Evolutionary conservation across 129 eudicot species (phyloP), one percentile per base, ranked within the genome.

Genomic region (Chrysanthemum seticuspe): DNA sequence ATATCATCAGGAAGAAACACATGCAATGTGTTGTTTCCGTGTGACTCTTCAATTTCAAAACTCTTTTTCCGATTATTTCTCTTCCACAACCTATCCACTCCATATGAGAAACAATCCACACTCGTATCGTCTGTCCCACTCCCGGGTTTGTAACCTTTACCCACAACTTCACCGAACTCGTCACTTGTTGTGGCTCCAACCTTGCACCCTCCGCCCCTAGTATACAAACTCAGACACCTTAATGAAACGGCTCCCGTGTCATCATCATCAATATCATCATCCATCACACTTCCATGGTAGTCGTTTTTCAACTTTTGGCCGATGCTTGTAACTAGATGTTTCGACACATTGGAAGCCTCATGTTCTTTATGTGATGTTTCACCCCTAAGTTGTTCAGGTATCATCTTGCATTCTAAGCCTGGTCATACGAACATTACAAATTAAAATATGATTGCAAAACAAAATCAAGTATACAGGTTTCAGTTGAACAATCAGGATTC

Each of bases 151-250:
- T 31, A 85, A 19, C 81, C 81, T 75, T 85, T 92, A 6, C 85
- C 87, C 40, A 87, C 50, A 49, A 15, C 87, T 60, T 89, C 91
- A 79, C 80, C 83, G 47, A 78, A 75, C 50, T 92, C 96, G 79
- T 87, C 96, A 49, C 80, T 77, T 29, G 84, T 87, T 71, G 91
- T 90, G 10, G 96, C 98, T 56, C 95, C 88, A 44, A 92, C 98
- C 81, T 84, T 87, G 81, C 98, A 92, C 61, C 96, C 98, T 60
- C 98, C 96, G 65, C 86, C 89, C 48, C 96, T 78, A 8, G 82
- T 85, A 59, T 85, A 92, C 71, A 92, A 57, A 54, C 85, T 87
- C 31, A 92, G 87, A 76, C 98, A 92, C 68, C 90, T 82, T 62
- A 87, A 62, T 10, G 91, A 92, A 44, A 89, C 81, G 36, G 4